Conservation (phyloP, 2,329 filamentous ascomycete genomes). For the Pseudohalonectria lignicola region DNA sequence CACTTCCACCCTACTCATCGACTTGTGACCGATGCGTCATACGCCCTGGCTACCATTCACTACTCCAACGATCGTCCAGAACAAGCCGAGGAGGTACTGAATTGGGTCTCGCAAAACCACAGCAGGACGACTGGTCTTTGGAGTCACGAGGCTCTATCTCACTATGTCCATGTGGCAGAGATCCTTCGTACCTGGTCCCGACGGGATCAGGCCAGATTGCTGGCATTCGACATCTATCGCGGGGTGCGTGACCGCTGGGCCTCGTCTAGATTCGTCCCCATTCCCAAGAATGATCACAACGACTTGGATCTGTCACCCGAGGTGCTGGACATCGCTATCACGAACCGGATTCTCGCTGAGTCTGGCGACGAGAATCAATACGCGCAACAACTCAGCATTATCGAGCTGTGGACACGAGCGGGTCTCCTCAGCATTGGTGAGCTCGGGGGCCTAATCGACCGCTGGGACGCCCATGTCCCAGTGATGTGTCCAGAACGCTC, state of each 20-base stretch:
- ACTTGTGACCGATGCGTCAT: background rate
- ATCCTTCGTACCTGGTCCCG: background rate
- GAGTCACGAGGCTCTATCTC: background rate
- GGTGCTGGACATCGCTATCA: background rate
- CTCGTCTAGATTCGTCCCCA: background rate
- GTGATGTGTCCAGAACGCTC: too few relatives aligned
- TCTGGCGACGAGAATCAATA: background rate
- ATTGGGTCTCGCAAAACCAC: background rate
- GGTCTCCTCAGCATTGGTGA: background rate
- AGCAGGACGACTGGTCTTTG: background rate
- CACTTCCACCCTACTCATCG: background rate
- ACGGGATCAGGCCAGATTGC: background rate
- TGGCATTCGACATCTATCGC: background rate
- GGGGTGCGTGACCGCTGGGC: background rate
- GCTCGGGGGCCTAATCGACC: too few relatives aligned
- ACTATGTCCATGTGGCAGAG: background rate
- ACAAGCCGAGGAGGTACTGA: background rate
- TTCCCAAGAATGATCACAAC: too few relatives aligned
- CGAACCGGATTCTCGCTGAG: background rate
- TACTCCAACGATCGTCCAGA: background rate
- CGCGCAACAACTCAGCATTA: background rate
- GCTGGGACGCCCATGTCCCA: too few relatives aligned
- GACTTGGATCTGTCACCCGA: too few relatives aligned
- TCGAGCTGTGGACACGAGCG: background rate
- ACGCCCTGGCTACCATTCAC: background rate